Evolutionary conservation across 208 protist genomes (phyloP).

Genomic region (Leishmania tropica): DNA sequence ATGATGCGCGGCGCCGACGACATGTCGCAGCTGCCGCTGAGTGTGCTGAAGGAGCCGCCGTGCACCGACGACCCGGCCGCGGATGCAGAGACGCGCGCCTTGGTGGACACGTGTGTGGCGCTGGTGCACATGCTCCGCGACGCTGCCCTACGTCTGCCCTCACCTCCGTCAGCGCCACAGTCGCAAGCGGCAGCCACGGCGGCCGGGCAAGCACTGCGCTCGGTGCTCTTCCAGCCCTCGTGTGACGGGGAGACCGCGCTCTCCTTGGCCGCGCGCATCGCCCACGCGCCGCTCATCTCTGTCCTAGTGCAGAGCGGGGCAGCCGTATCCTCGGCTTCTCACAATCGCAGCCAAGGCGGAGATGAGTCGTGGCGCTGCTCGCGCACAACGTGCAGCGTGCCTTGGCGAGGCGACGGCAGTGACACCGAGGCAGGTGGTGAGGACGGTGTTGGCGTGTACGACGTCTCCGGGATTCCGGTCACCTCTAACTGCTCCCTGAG

Average conservation of each 20-base stretch:
- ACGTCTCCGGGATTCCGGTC: background rate
- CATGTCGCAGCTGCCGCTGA: background rate
- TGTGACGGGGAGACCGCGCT: slow-evolving; percentile 64
- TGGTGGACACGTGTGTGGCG: slow-evolving; percentile 28
- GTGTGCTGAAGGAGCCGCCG: slow-evolving; percentile 2
- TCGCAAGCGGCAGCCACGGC: background rate
- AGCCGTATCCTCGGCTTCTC: background rate
- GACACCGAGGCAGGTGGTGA: background rate
- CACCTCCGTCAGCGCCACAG: background rate
- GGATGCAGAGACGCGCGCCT: slow-evolving; percentile 31
- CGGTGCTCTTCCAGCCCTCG: slow-evolving; percentile 33
- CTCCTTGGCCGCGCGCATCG: slow-evolving; percentile 58
- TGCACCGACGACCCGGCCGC: slow-evolving; percentile 34
- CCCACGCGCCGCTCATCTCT: slow-evolving; percentile 54
- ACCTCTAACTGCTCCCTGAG: slow-evolving; percentile 10
- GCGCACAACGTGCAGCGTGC: background rate
- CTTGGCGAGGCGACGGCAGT: background rate
- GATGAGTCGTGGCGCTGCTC: background rate
- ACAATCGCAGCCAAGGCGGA: background rate
- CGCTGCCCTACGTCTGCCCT: background rate
- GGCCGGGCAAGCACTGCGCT: slow-evolving; percentile 10
- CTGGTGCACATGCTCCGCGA: slow-evolving; percentile 18
- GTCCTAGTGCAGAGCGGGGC: slow-evolving; percentile 23
- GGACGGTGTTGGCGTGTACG: background rate
- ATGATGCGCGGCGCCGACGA: background rate